These are phyloP conservation scores for Didymella pomorum DNA, from an alignment of 2,329 filamentous ascomycete genomes.

Conservation along the genomic window DNA sequence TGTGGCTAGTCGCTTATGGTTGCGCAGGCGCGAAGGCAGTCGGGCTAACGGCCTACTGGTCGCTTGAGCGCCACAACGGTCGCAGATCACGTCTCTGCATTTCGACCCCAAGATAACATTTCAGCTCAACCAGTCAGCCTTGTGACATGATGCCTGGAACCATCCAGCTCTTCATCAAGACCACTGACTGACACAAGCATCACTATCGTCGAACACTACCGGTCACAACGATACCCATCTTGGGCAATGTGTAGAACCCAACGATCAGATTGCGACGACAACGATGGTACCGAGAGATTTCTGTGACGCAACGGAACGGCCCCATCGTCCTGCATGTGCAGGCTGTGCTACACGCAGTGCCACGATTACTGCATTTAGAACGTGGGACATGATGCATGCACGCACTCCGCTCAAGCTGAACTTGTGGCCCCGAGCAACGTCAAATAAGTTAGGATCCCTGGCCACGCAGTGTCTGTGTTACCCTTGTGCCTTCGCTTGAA, in stretches of 20 bases:
- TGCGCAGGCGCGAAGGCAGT: not conserved
- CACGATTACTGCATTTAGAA: constrained; percentile 1
- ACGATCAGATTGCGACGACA: not conserved
- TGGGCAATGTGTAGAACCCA: not conserved
- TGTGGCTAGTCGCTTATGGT: not conserved
- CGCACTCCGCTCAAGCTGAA: constrained; percentile 1
- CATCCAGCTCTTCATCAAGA: not conserved
- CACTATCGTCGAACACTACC: not conserved
- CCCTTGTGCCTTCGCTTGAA: not conserved
- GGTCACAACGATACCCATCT: not conserved
- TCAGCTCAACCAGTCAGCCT: constrained; percentile 1
- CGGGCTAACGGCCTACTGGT: not conserved
- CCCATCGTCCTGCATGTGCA: not conserved
- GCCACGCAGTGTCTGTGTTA: not conserved
- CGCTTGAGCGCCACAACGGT: not conserved
- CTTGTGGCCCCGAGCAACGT: not conserved
- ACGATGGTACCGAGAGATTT: not conserved
- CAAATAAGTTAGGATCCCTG: not conserved
- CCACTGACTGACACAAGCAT: not conserved
- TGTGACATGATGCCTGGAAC: not conserved
- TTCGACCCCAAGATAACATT: not conserved
- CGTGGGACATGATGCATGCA: constrained; percentile 2
- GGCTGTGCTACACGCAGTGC: not conserved
- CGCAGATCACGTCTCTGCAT: not conserved
- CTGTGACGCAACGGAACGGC: not conserved